Evolutionary conservation across 805 yeast genomes (phyloP).

Genomic region (Tanozyma kutaoensis): DNA sequence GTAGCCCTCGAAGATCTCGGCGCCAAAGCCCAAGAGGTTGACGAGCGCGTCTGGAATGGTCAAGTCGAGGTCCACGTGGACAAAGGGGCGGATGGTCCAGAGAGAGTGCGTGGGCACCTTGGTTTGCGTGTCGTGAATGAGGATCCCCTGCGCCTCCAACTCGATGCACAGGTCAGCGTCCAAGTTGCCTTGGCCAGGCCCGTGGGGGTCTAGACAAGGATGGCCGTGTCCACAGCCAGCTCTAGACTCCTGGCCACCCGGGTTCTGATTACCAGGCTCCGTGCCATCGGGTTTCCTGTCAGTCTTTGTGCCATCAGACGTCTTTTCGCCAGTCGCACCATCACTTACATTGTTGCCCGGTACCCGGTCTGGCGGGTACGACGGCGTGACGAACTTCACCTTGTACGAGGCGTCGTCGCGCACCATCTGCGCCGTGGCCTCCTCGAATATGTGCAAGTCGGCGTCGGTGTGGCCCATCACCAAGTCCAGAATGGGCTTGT

Average conservation of each 20-base stretch:
- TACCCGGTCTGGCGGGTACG: constrained; percentile 8
- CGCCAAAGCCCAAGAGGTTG: constrained; percentile 80
- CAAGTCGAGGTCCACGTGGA: constrained; percentile 47
- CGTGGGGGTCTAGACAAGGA: no score
- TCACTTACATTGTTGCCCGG: no score
- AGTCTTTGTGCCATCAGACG: no score
- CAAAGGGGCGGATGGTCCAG: constrained; percentile 84
- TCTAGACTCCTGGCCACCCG: no score
- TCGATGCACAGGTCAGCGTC: constrained; percentile 52
- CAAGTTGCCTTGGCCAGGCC: no score
- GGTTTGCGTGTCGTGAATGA: constrained; percentile 50
- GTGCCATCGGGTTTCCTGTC: no score
- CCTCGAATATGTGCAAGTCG: constrained; percentile 55
- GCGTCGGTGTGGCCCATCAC: constrained; percentile 46
- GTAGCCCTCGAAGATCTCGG: constrained; percentile 69
- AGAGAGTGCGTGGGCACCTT: constrained; percentile 66
- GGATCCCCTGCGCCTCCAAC: constrained; percentile 87
- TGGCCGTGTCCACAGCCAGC: no score
- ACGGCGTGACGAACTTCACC: constrained; percentile 55
- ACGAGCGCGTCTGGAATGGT: constrained; percentile 59
- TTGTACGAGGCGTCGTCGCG: constrained; percentile 65
- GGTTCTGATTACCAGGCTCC: no score
- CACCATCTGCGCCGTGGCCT: constrained; percentile 61
- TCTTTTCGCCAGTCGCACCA: no score
- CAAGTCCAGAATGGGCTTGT: constrained; percentile 46